Evolutionary conservation across 768 basidiomycete genomes (phyloP).

Genomic region (Neoboletus subvelutipes): DNA sequence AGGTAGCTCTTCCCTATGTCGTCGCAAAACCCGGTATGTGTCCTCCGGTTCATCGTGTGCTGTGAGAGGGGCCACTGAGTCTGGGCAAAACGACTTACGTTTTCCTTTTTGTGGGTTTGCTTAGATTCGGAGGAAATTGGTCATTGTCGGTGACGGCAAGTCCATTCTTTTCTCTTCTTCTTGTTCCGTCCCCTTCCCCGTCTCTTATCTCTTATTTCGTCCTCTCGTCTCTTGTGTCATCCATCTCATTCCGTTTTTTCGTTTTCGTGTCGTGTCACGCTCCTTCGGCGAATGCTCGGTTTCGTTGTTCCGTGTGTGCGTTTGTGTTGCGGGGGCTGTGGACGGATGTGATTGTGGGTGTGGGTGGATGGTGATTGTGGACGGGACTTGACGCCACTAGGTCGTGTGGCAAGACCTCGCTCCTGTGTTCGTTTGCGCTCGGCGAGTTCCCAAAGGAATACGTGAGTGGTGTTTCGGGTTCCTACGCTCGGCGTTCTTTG

Average conservation of each 20-base stretch:
- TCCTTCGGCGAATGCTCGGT: neutral
- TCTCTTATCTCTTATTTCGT: too few relatives aligned
- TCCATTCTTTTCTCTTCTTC: constrained; percentile 10
- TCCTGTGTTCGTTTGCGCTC: constrained; percentile 87
- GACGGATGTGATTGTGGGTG: neutral
- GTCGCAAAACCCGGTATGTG: constrained; percentile 63
- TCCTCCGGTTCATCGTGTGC: neutral
- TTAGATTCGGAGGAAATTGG: constrained; percentile 91
- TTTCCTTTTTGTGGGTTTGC: neutral
- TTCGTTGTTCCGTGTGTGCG: neutral
- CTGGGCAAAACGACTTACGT: neutral
- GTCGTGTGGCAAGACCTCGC: constrained; percentile 94
- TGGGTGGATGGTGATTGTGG: neutral
- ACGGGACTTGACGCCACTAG: constrained; percentile 33
- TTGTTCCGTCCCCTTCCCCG: too few relatives aligned
- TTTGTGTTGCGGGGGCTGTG: neutral
- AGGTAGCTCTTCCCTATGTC: constrained; percentile 31
- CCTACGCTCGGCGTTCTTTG: too few relatives aligned
- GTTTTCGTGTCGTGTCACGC: neutral
- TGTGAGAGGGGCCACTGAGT: neutral
- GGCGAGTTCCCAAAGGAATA: constrained; percentile 97
- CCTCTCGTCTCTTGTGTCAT: too few relatives aligned
- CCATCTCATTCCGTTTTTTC: neutral
- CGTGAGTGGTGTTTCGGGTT: constrained; percentile 48
- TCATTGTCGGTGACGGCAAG: constrained; percentile 95